phyloP scores from a whole-genome alignment of 805 yeast species.

The Sugiyamaella boreocaroliniensis region DNA sequence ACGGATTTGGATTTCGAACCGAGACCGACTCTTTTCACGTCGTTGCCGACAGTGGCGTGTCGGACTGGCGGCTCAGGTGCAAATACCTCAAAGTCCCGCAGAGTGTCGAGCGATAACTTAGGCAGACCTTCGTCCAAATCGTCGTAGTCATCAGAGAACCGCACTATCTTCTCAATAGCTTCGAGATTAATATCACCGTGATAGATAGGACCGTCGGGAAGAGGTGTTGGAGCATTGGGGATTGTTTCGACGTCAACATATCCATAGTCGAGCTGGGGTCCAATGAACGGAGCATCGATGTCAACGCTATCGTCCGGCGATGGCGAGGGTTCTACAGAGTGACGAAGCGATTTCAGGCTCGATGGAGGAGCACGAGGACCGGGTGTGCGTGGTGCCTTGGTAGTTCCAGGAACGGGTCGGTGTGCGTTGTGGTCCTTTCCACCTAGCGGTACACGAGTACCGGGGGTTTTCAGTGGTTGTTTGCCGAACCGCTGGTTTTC shows the following conservation, averaged over 20 bases:
- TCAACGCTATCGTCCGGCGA: neutral
- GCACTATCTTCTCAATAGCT: constrained; percentile 1
- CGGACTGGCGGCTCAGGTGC: neutral
- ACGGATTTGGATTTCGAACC: neutral
- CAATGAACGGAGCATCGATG: neutral
- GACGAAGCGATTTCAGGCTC: neutral
- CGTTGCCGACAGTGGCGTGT: neutral
- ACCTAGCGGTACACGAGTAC: constrained; percentile 20
- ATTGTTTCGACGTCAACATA: constrained; percentile 15
- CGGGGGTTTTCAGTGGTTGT: constrained; percentile 9
- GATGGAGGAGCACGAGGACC: too few species aligned
- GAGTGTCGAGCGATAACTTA: neutral
- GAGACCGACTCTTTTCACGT: neutral
- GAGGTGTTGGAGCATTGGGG: constrained; percentile 11
- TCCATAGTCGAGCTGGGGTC: constrained; percentile 2
- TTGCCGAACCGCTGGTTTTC: neutral
- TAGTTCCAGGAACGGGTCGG: neutral
- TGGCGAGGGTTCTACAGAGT: neutral
- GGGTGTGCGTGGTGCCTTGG: neutral
- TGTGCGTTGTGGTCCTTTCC: constrained; percentile 20
- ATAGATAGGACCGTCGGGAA: constrained; percentile 15
- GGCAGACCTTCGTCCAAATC: neutral
- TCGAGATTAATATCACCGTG: constrained; percentile 17
- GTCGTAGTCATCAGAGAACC: constrained; percentile 1
- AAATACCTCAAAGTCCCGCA: neutral